Percentiles rank a stretch among this genome's conserved stretches.
These are phyloP conservation scores for Rosa lucieae DNA, from an alignment of 306 rosid genomes.

Conservation along the genomic window DNA sequence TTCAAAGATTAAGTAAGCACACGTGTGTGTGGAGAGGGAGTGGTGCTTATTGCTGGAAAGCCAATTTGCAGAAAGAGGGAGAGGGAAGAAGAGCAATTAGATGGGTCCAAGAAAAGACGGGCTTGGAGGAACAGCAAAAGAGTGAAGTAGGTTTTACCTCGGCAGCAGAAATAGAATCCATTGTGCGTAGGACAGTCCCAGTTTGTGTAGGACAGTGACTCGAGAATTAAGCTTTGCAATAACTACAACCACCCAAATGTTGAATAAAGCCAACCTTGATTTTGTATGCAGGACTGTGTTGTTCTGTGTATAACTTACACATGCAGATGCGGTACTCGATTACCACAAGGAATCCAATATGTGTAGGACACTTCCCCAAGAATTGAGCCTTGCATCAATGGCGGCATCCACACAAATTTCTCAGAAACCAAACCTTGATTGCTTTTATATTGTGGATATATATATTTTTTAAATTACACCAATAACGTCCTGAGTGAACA, in stretches of 20 bases:
- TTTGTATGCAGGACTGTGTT: neutral
- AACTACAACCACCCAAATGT: constrained; percentile 15
- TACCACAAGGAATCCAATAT: neutral
- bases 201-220: constrained; percentile 3
- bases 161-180: neutral
- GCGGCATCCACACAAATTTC: neutral
- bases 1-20: neutral
- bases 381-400: neutral
- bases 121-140: neutral
- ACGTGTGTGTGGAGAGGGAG: neutral
- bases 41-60: neutral
- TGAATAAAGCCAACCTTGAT: neutral
- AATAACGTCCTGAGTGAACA: too few species aligned
- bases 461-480: too few species aligned
- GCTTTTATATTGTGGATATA: neutral
- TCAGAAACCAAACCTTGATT: neutral
- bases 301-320: neutral
- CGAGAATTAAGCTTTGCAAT: constrained; percentile 18
- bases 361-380: neutral
- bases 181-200: neutral
- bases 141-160: constrained; percentile 16
- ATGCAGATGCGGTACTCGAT: neutral
- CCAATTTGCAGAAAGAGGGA: neutral
- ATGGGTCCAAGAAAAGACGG: constrained; percentile 18
- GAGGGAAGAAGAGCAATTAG: neutral